phyloP scores from a whole-genome alignment of 345 rosid genomes.

The Luvunga scandens region DNA sequence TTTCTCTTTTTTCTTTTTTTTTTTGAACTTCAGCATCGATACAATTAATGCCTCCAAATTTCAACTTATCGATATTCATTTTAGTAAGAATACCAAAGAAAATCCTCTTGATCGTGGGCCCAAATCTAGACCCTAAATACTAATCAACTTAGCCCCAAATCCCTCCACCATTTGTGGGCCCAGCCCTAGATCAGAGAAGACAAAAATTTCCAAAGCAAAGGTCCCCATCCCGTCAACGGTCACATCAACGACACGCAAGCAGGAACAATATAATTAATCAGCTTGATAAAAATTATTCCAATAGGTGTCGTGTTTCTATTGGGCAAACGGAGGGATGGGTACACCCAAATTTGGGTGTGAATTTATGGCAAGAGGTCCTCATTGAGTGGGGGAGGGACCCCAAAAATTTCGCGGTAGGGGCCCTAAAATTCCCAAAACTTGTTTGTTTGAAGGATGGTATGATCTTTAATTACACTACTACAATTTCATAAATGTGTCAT shows the following conservation, averaged over 20 bases:
- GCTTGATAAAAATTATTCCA: background rate
- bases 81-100: background rate
- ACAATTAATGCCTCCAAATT: background rate
- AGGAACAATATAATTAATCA: slow-evolving; percentile 7
- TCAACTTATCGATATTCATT: background rate
- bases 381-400: background rate
- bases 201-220: slow-evolving; percentile 14
- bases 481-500: background rate
- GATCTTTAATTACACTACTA: too few species aligned
- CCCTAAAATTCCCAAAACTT: background rate
- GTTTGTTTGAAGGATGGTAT: too few species aligned
- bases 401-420: background rate
- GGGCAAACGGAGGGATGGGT: background rate
- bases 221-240: slow-evolving; percentile 44
- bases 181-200: slow-evolving; percentile 12
- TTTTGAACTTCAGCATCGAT: too few species aligned
- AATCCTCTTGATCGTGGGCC: background rate
- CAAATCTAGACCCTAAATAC: background rate
- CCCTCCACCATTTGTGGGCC: slow-evolving; percentile 19
- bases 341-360: background rate
- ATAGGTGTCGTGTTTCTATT: background rate
- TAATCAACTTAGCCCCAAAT: background rate
- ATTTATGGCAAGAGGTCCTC: background rate
- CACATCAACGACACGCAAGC: slow-evolving; percentile 43
- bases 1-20: too few species aligned